Conservation (phyloP, 192 early-diverging fungal genomes). For the Backusella tarrabulga region DNA sequence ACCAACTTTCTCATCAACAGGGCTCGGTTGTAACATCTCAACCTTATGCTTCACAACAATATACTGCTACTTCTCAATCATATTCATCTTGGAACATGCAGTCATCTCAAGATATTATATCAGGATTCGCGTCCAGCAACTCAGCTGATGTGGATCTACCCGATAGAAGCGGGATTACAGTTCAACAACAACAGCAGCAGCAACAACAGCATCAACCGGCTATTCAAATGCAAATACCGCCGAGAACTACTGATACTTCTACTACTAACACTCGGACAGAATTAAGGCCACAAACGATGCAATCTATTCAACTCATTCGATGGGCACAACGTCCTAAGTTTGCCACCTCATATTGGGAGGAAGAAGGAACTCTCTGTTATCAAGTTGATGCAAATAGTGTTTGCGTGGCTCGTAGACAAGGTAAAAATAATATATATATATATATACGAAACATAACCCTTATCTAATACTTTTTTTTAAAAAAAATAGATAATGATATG, state of each 20-base stretch:
- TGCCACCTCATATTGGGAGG: slow-evolving; percentile 64
- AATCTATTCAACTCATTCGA: not conserved
- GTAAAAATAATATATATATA: slow-evolving; percentile 15
- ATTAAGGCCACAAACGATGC: not conserved
- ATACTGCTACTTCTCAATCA: not conserved
- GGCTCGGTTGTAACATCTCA: not conserved
- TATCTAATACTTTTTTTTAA: not conserved
- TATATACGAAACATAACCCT: not conserved
- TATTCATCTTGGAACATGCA: not conserved
- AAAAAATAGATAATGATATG: slow-evolving; percentile 62
- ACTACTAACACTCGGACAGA: not conserved
- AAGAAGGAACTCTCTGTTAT: slow-evolving; percentile 64
- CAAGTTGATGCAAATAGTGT: slow-evolving; percentile 63
- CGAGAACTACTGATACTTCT: not conserved
- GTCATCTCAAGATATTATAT: not conserved
- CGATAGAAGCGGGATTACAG: not conserved
- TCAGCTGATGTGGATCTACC: not conserved
- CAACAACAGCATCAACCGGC: not conserved
- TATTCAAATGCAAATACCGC: not conserved
- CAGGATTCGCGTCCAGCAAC: slow-evolving; percentile 1
- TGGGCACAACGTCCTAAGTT: slow-evolving; percentile 20
- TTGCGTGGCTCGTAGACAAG: slow-evolving; percentile 58
- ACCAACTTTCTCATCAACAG: not conserved
- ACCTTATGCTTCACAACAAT: not conserved
- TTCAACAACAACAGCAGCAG: not conserved